Percentiles rank a stretch among this genome's conserved stretches.
These are phyloP conservation scores for Claviceps sp. DNA, from an alignment of 2,329 filamentous ascomycete species.

Conservation along the genomic window DNA sequence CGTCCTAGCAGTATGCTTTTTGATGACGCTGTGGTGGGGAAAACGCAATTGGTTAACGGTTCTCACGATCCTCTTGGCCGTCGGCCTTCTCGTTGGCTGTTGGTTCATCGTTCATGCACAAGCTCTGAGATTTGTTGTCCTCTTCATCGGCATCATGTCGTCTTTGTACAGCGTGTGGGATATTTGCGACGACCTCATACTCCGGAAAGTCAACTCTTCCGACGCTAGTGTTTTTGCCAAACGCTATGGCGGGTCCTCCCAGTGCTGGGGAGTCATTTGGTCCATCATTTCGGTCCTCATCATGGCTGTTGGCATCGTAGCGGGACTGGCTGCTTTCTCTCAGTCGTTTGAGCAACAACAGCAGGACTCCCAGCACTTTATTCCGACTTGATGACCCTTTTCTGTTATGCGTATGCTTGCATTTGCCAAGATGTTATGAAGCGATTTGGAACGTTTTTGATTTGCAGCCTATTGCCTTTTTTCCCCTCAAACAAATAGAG, in stretches of 20 bases:
- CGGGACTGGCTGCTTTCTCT: constrained; percentile 62
- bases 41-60: constrained; percentile 68
- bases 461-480: too few relatives aligned
- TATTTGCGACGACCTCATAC: constrained; percentile 71
- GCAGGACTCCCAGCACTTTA: constrained; percentile 53
- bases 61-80: constrained; percentile 52
- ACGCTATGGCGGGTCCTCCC: constrained; percentile 64
- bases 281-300: constrained; percentile 57
- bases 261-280: constrained; percentile 74
- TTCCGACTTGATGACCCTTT: constrained; percentile 28
- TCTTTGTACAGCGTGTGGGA: constrained; percentile 74
- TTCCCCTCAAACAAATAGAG: too few relatives aligned
- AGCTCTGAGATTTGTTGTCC: constrained; percentile 57
- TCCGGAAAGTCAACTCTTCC: constrained; percentile 67
- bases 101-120: constrained; percentile 73
- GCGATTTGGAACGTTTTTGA: too few relatives aligned
- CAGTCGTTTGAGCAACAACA: constrained; percentile 56
- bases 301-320: constrained; percentile 62
- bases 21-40: constrained; percentile 74
- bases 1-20: constrained; percentile 57
- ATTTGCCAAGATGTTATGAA: too few relatives aligned
- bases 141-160: constrained; percentile 76
- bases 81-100: constrained; percentile 57
- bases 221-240: constrained; percentile 70
- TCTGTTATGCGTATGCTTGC: background rate